These are phyloP conservation scores for Xylaria hypoxylon DNA, from an alignment of 2,329 filamentous ascomycete species.

Conservation along the genomic window DNA sequence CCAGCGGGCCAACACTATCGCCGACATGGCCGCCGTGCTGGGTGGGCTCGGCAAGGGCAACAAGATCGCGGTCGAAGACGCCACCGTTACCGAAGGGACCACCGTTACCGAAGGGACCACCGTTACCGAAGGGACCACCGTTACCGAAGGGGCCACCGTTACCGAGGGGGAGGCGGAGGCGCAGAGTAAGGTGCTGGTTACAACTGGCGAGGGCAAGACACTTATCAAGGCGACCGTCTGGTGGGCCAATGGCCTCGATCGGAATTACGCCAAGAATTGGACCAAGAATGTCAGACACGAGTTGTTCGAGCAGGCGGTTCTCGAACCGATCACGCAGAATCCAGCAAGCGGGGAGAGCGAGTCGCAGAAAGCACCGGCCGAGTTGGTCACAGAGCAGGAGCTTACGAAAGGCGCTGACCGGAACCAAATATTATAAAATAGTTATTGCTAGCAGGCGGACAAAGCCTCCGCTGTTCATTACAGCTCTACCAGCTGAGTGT, in stretches of 20 bases:
- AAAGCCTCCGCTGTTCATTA: slow-evolving; percentile 17
- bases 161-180: slow-evolving; percentile 27
- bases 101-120: slow-evolving; percentile 17
- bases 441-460: slow-evolving; percentile 22
- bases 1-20: slow-evolving; percentile 71
- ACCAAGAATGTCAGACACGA: slow-evolving; percentile 65
- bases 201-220: slow-evolving; percentile 15
- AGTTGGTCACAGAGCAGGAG: slow-evolving; percentile 32
- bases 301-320: slow-evolving; percentile 52
- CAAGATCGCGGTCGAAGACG: slow-evolving; percentile 53
- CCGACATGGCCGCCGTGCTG: slow-evolving; percentile 72
- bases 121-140: slow-evolving; percentile 32
- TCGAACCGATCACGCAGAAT: slow-evolving; percentile 22
- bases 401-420: slow-evolving; percentile 27
- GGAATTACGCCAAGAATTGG: slow-evolving; percentile 62
- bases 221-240: slow-evolving; percentile 60
- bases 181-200: not conserved
- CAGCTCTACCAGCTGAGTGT: slow-evolving; percentile 33
- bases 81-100: slow-evolving; percentile 33
- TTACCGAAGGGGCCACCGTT: slow-evolving; percentile 22
- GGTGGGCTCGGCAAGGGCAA: slow-evolving; percentile 64
- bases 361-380: slow-evolving; percentile 24
- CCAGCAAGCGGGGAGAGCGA: slow-evolving; percentile 13
- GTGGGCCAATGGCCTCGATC: slow-evolving; percentile 64
- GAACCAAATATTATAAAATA: slow-evolving; percentile 24